Conservation (phyloP, 2,329 filamentous ascomycete species). For the Mycosphaerella sp. region DNA sequence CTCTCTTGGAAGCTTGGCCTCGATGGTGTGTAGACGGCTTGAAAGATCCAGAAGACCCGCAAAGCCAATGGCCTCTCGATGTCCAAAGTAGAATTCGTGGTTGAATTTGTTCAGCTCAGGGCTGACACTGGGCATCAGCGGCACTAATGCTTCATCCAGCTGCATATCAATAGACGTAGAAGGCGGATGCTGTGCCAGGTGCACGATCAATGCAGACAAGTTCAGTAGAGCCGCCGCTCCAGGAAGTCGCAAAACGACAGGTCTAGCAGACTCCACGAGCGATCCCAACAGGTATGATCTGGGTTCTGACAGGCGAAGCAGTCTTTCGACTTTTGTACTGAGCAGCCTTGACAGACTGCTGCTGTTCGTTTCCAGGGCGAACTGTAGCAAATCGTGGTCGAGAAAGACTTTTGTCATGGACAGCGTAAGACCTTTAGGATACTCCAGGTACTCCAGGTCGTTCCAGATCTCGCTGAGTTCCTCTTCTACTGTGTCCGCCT, state of each 20-base stretch:
- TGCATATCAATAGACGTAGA: conserved; percentile 40
- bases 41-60: conserved; percentile 43
- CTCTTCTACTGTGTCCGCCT: background rate
- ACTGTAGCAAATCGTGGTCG: conserved; percentile 26
- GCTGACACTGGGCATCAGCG: conserved; percentile 29
- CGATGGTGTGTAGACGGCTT: conserved; percentile 33
- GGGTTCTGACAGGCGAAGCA: conserved; percentile 25
- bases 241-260: conserved; percentile 24
- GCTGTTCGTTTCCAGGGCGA: conserved; percentile 23
- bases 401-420: conserved; percentile 37
- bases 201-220: conserved; percentile 38
- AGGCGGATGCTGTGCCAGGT: conserved; percentile 39
- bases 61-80: conserved; percentile 40
- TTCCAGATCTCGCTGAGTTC: conserved; percentile 40
- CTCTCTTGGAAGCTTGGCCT: conserved; percentile 9
- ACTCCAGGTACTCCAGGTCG: conserved; percentile 45
- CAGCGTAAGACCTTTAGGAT: conserved; percentile 38
- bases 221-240: conserved; percentile 31
- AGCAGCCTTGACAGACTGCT: conserved; percentile 6
- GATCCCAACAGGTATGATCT: conserved; percentile 32
- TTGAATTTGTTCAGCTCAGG: conserved; percentile 28
- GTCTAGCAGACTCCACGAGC: conserved; percentile 26
- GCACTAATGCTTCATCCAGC: conserved; percentile 40
- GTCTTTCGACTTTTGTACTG: conserved; percentile 7
- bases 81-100: conserved; percentile 42